Evolutionary conservation across 306 rosid species (phyloP), one percentile per base, ranked within the genome.

Genomic region (Quercus wislizeni): DNA sequence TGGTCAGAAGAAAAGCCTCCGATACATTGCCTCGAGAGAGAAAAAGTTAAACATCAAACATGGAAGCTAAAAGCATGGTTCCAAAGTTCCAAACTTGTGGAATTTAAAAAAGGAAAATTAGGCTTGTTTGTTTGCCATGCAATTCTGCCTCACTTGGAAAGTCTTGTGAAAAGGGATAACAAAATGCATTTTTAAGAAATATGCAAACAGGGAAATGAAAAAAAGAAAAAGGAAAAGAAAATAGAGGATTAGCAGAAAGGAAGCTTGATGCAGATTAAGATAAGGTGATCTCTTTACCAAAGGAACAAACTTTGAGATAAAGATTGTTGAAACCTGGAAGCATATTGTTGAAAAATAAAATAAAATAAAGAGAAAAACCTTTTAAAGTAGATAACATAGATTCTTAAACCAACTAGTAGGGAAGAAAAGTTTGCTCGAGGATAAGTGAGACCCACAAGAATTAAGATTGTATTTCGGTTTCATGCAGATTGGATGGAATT

Each of bases 331-430:
- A 12, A 49, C 17, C 13, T 61, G 27, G 33, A 75, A 76, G 46
- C 69, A 31, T 69, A 49, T 23, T 51, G 31, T 0, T 59, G 70
- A 73, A 76, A 62, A 74, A 41, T 38, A 41, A 51, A 19, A 15
- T 19, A 71, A 61, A 5, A 28, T 20, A 17, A 69, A 9, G 4
- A 31, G 10, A 18, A 13, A 33, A 3, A 19, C 27, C 1, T 56
- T 76, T 76, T 64, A 49, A 68, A 54, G 62, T 58, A 31, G 68
- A 41, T 41, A 13, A 13, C 13, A 41, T 69, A 57, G 79, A 84
- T 80, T 73, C 85, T 12, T 49, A 73, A 80, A 74, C 87, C 77
- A 63, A 54, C 71, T 18, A 20, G 15, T 21, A 20, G 23, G 57
- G 52, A 73, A 73, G 74, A 49, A 72, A 52, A 30, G 59, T 20